A percentile compares a stretch with the other conserved stretches of the same genome.
Conservation (phyloP, 2,329 filamentous ascomycete species). For the Calycina herbarum region DNA sequence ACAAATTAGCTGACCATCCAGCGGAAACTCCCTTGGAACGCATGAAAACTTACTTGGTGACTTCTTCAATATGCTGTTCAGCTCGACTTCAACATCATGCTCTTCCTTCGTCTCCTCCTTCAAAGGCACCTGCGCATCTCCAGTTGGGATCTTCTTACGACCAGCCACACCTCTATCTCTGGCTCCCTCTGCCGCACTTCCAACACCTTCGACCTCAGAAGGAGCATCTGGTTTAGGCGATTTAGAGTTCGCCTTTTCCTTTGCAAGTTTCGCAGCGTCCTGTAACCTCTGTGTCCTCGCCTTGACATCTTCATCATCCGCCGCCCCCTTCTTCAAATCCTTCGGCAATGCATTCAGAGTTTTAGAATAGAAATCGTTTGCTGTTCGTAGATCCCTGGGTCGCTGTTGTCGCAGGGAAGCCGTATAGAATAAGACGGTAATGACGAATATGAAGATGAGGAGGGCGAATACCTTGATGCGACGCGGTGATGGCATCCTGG, state of each 20-base stretch:
- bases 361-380: slow-evolving; percentile 60
- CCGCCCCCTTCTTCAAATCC: slow-evolving; percentile 12
- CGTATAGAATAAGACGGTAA: slow-evolving; percentile 73
- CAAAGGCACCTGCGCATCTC: slow-evolving; percentile 36
- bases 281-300: slow-evolving; percentile 63
- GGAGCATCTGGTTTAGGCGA: slow-evolving; percentile 60
- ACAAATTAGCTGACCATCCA: slow-evolving; percentile 11
- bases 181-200: slow-evolving; percentile 37
- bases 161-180: slow-evolving; percentile 48
- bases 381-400: slow-evolving; percentile 44
- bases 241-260: slow-evolving; percentile 68
- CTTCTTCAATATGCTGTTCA: slow-evolving; percentile 79
- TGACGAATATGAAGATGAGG: slow-evolving; percentile 61
- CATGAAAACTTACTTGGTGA: slow-evolving; percentile 65
- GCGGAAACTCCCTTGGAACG: background rate
- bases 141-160: slow-evolving; percentile 45
- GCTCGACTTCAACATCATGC: slow-evolving; percentile 65
- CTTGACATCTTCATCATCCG: slow-evolving; percentile 54
- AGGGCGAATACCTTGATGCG: slow-evolving; percentile 68
- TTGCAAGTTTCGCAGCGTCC: slow-evolving; percentile 68
- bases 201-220: slow-evolving; percentile 51
- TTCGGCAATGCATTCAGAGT: slow-evolving; percentile 55
- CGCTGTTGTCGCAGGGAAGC: slow-evolving; percentile 53
- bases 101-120: slow-evolving; percentile 56
- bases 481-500: slow-evolving; percentile 66